Evolutionary conservation across 2,329 filamentous ascomycete genomes (phyloP), one percentile per base, ranked within the genome.

Genomic region (Alternaria tenuissima): DNA sequence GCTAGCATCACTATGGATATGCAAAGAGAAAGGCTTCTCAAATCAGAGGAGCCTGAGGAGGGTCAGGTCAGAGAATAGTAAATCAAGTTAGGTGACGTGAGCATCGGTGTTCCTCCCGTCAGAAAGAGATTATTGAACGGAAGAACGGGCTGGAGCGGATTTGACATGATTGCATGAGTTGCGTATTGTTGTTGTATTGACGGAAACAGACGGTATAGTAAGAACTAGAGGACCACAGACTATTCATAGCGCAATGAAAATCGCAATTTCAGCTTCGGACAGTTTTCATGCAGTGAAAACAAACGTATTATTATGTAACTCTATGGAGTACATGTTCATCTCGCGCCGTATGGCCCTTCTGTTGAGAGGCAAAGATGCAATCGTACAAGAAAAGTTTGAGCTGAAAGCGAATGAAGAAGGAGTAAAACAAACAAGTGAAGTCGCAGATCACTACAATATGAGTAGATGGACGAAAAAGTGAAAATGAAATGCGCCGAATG

Each of bases 241-340:
- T 56, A 57, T 57, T 47, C 41, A 57, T 47, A 57, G 49, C 53
- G 22, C 57, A 60, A 57, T 52, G 24, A 42, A 46, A 42, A 36
- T 14, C 46, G 46, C 53, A 36, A 22, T 32, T 58, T 18, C 32
- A 51, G 32, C 32, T 57, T 56, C 34, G 42, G 4, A 24, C 3
- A 9, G 16, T 12, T 18, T 11, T 14, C 8, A 22, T 12, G 11
- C 38, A 12, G 9, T 22, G 24, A 42, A 42, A 22, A 42, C 11
- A 42, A 24, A 42, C 39, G 20, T 42, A 42, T 42, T 42, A 42
- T 24, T 42, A 24, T 24, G 39, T 24, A 24, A 24, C 20, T 24
- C 7, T 24, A 24, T 42, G 11, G 39, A 42, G 39, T 42, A 24
- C 39, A 42, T 42, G 39, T 24, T 20, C 39, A 42, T 42, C 39